These are phyloP conservation scores for Leccinum rimulosum DNA, from an alignment of 768 basidiomycete species.

Conservation along the genomic window DNA sequence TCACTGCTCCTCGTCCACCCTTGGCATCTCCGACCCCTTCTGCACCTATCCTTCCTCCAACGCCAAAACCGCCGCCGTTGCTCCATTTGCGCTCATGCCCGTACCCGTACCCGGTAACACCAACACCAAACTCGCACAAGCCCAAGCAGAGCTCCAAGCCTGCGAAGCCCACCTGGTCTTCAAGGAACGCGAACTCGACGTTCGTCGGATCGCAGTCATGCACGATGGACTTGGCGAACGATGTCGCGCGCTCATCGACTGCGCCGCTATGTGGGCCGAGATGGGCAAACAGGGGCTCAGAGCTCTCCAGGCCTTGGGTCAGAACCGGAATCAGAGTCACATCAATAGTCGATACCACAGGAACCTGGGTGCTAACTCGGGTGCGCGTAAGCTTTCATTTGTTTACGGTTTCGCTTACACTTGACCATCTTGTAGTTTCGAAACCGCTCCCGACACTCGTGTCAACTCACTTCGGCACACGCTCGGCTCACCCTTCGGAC, in stretches of 20 bases:
- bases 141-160: no score
- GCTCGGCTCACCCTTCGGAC: conserved; percentile 41
- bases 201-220: conserved; percentile 22
- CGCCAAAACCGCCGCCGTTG: conserved; percentile 15
- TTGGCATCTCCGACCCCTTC: conserved; percentile 42
- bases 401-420: neutral
- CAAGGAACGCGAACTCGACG: no score
- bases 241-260: conserved; percentile 52
- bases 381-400: conserved; percentile 2
- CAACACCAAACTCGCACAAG: no score
- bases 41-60: conserved; percentile 38
- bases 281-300: conserved; percentile 60
- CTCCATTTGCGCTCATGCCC: no score
- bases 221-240: conserved; percentile 35
- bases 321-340: no score
- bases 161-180: no score
- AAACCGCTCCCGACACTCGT: conserved; percentile 8
- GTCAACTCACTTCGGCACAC: neutral
- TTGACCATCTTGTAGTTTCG: neutral
- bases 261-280: conserved; percentile 31
- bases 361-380: neutral
- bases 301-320: conserved; percentile 18
- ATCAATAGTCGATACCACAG: no score
- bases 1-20: conserved; percentile 30
- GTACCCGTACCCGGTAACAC: conserved; percentile 13